phyloP scores from a whole-genome alignment of 2,329 filamentous ascomycete species.

The Myriosclerotinia curreyana region DNA sequence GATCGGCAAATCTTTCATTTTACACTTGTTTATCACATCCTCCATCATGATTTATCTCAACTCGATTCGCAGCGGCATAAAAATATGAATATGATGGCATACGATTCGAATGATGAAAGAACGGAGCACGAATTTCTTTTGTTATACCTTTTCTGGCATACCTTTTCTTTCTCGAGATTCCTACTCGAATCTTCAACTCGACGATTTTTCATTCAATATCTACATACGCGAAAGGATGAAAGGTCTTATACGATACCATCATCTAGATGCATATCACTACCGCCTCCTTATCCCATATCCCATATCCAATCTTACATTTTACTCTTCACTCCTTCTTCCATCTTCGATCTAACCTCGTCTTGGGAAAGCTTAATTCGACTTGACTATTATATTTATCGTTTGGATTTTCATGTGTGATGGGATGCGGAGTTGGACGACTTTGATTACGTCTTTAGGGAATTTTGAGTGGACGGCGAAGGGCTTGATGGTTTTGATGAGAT shows the following conservation, averaged over 20 bases:
- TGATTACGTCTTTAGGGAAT: slow-evolving; percentile 8
- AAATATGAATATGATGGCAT: slow-evolving; percentile 16
- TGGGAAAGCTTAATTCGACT: slow-evolving; percentile 6
- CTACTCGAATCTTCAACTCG: background rate
- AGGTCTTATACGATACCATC: no score
- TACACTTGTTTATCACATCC: slow-evolving; percentile 9
- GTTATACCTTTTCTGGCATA: slow-evolving; percentile 19
- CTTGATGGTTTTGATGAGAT: slow-evolving; percentile 2
- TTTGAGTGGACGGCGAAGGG: background rate
- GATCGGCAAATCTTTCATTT: background rate
- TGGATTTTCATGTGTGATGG: slow-evolving; percentile 14
- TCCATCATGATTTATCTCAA: slow-evolving; percentile 10
- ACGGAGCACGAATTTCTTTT: slow-evolving; percentile 22
- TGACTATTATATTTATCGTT: slow-evolving; percentile 9
- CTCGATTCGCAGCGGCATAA: slow-evolving; percentile 7
- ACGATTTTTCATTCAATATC: slow-evolving; percentile 1
- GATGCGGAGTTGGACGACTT: slow-evolving; percentile 3
- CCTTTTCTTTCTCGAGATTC: background rate
- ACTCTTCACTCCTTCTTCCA: background rate
- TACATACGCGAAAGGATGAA: background rate
- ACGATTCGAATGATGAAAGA: slow-evolving; percentile 20
- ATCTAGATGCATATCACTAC: background rate
- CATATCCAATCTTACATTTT: background rate
- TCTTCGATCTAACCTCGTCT: slow-evolving; percentile 4
- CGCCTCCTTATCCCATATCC: background rate